Evolutionary conservation across 2,329 filamentous ascomycete species (phyloP).

Genomic region (Kalmusia sp.): DNA sequence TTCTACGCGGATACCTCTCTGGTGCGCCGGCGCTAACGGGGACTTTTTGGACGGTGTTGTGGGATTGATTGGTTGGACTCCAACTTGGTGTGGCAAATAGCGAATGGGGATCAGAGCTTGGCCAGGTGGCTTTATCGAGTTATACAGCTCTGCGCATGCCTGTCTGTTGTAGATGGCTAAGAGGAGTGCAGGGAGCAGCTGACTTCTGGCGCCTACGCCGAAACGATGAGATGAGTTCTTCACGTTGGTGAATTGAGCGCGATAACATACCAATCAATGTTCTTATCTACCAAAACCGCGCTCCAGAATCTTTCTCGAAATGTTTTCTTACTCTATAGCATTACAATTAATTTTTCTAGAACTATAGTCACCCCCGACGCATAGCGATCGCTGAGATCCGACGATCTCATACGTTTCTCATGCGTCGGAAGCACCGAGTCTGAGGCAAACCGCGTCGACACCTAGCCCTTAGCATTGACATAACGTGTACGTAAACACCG

Average conservation of each 20-base stretch:
- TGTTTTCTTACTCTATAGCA: not conserved
- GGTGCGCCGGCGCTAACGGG: constrained; percentile 32
- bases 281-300: constrained; percentile 1
- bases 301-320: not conserved
- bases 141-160: not conserved
- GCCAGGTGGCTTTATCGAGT: constrained; percentile 3
- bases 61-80: constrained; percentile 11
- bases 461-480: not conserved
- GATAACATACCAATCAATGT: constrained; percentile 5
- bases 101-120: not conserved
- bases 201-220: constrained; percentile 9
- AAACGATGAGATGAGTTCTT: constrained; percentile 11
- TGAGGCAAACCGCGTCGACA: not conserved
- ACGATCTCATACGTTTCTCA: constrained; percentile 4
- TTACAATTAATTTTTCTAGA: not conserved
- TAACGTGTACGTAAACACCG: not conserved
- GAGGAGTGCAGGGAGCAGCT: not conserved
- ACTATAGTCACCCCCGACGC: constrained; percentile 1
- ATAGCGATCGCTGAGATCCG: not conserved
- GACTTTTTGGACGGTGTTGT: constrained; percentile 23
- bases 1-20: constrained; percentile 35
- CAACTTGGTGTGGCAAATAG: constrained; percentile 3
- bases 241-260: not conserved
- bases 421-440: constrained; percentile 4
- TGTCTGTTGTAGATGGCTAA: constrained; percentile 6